Conservation (phyloP, 176 grass and related monocot genomes). For the Avena sativa region DNA sequence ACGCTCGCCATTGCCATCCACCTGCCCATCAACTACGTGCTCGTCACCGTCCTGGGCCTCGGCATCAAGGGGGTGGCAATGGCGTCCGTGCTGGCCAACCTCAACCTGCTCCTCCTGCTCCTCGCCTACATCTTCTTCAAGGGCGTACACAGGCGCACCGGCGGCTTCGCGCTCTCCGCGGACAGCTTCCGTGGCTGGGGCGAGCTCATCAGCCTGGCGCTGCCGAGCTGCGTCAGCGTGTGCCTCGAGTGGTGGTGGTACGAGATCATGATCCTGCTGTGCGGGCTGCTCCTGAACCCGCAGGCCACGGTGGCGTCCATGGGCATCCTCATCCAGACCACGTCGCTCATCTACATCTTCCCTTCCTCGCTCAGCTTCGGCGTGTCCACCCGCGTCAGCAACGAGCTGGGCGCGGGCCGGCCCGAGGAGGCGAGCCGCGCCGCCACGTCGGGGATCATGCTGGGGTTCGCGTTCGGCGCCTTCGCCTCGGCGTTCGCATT, state of each 20-base stretch:
- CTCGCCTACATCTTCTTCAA: conserved; percentile 61
- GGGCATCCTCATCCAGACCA: conserved; percentile 96
- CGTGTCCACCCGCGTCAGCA: conserved; percentile 90
- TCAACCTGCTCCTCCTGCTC: conserved; percentile 81
- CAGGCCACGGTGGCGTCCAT: conserved; percentile 91
- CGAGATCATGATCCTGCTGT: conserved; percentile 96
- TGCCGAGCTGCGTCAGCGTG: conserved; percentile 81
- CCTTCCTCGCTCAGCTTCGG: conserved; percentile 90
- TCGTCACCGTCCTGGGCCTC: conserved; percentile 62
- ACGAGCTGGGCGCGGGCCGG: conserved; percentile 80
- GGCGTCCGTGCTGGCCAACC: conserved; percentile 68
- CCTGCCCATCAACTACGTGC: conserved; percentile 77
- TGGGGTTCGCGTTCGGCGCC: conserved; percentile 65
- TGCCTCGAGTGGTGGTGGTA: conserved; percentile 99
- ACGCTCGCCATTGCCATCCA: conserved; percentile 73
- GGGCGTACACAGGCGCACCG: conserved; percentile 60
- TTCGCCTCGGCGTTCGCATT: conserved; percentile 70
- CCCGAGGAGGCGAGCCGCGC: conserved; percentile 67
- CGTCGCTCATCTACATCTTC: conserved; percentile 96
- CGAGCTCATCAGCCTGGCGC: conserved; percentile 60
- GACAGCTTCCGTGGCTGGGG: conserved; percentile 73
- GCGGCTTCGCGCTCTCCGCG: conserved; percentile 59
- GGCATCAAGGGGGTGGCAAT: conserved; percentile 78
- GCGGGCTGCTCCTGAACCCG: conserved; percentile 84
- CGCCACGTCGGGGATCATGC: conserved; percentile 59